Base-by-base conservation (phyloP, 306 rosid species). In the Trichosanthes cucumerina region DNA sequence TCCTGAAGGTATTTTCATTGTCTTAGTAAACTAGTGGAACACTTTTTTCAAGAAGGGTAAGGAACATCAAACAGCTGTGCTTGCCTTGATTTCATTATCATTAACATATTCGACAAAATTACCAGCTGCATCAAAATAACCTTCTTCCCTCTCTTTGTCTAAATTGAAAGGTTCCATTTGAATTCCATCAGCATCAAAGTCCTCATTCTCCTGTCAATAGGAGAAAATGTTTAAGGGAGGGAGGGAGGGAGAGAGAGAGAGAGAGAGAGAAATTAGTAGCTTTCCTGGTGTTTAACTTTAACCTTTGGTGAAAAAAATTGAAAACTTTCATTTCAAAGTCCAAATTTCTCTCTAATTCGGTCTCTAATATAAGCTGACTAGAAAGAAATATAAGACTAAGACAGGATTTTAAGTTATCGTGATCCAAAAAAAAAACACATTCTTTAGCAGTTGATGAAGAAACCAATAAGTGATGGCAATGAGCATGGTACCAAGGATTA, bases 151-250 rank as follows among this genome's bases (percentile, higher is more conserved):
- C 88, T 95, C 99, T 86, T 86, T 88, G 62, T 84, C 80, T 62
- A 95, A 87, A 86, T 92, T 95, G 87, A 95, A 95, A 66, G 97
- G 97, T 81, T 95, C 99, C 19, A 95, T 85, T 82, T 85, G 97
- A 86, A 95, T 82, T 77, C 97, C 99, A 24, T 91, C 96, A 16
- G 85, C 96, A 59, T 84, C 89, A 62, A 95, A 92, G 77, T 84
- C 87, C 23, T 65, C 84, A 49, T 50, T 36, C 8, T 46, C 79
- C 81, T 79, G 81, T 31, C 52, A 79, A 57, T 12, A 24, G 73
- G 58, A 39, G 41, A 60, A 54, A 36, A 57, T 31, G 19, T 26
- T 75, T 15, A 28, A 11, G 54, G 21, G 13, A 9, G 21, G 15
- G 71, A 64, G 23, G 8, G 75, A 43, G n/a, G n/a, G n/a, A 11